Conservation (phyloP, 306 rosid genomes). For the Cotoneaster glaucophyllus region DNA sequence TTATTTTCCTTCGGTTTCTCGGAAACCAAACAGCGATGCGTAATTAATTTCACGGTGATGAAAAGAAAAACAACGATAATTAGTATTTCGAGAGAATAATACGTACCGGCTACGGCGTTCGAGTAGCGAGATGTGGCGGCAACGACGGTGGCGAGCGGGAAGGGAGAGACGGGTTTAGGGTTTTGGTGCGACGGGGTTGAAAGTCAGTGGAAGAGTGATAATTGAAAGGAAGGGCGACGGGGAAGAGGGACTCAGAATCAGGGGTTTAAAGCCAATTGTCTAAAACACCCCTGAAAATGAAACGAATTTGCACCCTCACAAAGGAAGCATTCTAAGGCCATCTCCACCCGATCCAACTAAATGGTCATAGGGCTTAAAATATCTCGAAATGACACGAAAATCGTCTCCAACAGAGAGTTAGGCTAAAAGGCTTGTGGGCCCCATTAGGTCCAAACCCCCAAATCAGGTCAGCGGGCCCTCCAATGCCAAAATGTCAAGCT, state of each 20-base stretch:
- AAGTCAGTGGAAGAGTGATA: not conserved
- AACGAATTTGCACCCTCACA: not conserved
- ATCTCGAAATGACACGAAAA: no score
- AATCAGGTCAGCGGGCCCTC: no score
- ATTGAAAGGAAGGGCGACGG: not conserved
- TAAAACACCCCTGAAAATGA: not conserved
- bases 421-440: no score
- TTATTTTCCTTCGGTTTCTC: not conserved
- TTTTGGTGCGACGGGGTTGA: not conserved
- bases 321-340: not conserved
- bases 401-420: rapidly evolving
- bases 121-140: not conserved
- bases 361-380: no score
- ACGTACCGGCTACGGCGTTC: not conserved
- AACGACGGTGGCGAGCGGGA: not conserved
- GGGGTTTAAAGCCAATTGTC: not conserved
- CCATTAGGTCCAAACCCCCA: no score
- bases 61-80: no score
- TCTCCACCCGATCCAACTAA: rapidly evolving
- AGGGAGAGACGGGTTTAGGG: not conserved
- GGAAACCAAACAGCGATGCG: not conserved
- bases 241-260: not conserved
- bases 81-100: not conserved
- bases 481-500: no score
- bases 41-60: not conserved